Conservation (phyloP, 768 basidiomycete genomes). For the Pleurotus ostreatus region DNA sequence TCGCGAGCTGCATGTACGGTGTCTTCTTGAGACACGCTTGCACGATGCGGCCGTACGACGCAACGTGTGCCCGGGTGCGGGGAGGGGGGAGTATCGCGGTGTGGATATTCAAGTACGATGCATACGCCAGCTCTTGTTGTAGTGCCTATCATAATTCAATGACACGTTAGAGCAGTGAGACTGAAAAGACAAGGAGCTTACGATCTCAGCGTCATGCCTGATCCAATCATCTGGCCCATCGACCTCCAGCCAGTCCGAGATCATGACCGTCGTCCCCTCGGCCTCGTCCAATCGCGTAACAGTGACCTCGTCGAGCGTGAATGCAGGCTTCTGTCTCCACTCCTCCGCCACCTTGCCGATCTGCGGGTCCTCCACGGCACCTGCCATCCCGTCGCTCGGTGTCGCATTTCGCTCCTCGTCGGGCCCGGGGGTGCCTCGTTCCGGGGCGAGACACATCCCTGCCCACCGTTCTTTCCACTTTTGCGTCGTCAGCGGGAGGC, state of each 20-base stretch:
- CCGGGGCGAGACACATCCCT: slow-evolving; percentile 76
- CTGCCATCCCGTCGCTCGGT: slow-evolving; percentile 26
- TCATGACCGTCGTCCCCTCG: slow-evolving; percentile 66
- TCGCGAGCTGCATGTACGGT: slow-evolving; percentile 74
- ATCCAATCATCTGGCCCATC: slow-evolving; percentile 93
- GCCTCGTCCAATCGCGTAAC: slow-evolving; percentile 84
- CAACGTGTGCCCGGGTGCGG: slow-evolving; percentile 73
- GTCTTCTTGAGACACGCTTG: slow-evolving; percentile 68
- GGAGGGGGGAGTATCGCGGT: slow-evolving; percentile 89
- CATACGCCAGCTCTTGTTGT: slow-evolving; percentile 88
- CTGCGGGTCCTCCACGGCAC: slow-evolving; percentile 26
- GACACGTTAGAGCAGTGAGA: slow-evolving; percentile 9
- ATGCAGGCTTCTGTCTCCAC: slow-evolving; percentile 83
- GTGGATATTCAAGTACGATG: slow-evolving; percentile 85
- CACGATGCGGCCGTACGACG: slow-evolving; percentile 91
- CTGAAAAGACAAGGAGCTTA: slow-evolving; percentile 35
- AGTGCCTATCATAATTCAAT: slow-evolving; percentile 57
- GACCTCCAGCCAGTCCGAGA: slow-evolving; percentile 94
- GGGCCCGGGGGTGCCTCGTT: slow-evolving; percentile 10
- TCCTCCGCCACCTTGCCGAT: slow-evolving; percentile 70
- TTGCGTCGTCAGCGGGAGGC: slow-evolving; percentile 84
- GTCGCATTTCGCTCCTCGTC: not conserved
- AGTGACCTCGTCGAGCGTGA: slow-evolving; percentile 81
- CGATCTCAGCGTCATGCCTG: slow-evolving; percentile 93
- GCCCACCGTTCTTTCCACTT: slow-evolving; percentile 88